Conservation (phyloP, 2,329 filamentous ascomycete genomes). For the Rugonectria rugulosa region DNA sequence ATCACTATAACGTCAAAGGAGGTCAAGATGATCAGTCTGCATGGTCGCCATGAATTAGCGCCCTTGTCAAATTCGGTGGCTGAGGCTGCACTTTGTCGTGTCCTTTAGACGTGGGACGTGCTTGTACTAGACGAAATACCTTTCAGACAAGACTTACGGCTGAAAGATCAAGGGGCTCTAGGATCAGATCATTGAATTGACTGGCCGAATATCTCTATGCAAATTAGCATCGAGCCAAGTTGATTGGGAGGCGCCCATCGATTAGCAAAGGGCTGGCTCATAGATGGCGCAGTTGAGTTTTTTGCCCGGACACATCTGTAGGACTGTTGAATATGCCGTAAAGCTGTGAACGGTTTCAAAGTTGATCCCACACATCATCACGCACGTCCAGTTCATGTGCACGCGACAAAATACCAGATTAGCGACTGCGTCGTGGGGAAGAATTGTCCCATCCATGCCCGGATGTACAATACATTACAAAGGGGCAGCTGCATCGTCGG, state of each 20-base stretch:
- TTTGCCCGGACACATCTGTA: too few relatives aligned
- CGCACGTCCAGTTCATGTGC: constrained; percentile 14
- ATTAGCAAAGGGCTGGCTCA: background rate
- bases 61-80: constrained; percentile 3
- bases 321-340: too few relatives aligned
- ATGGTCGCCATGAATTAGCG: background rate
- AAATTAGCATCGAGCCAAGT: background rate
- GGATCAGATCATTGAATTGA: background rate
- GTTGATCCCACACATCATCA: constrained; percentile 6
- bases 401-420: constrained; percentile 27
- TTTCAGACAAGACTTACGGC: too few relatives aligned
- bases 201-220: background rate
- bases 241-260: background rate
- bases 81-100: too few relatives aligned
- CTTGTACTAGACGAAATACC: too few relatives aligned
- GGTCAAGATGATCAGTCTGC: background rate
- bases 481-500: constrained; percentile 7
- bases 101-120: too few relatives aligned
- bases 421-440: constrained; percentile 18
- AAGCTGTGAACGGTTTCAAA: background rate
- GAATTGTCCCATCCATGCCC: constrained; percentile 9
- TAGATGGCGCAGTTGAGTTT: too few relatives aligned
- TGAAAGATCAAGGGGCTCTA: background rate
- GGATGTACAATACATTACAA: constrained; percentile 1
- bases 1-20: background rate